Evolutionary conservation across 805 yeast species (phyloP), one percentile per base, ranked within the genome.

Genomic region (Candida jianshihensis): DNA sequence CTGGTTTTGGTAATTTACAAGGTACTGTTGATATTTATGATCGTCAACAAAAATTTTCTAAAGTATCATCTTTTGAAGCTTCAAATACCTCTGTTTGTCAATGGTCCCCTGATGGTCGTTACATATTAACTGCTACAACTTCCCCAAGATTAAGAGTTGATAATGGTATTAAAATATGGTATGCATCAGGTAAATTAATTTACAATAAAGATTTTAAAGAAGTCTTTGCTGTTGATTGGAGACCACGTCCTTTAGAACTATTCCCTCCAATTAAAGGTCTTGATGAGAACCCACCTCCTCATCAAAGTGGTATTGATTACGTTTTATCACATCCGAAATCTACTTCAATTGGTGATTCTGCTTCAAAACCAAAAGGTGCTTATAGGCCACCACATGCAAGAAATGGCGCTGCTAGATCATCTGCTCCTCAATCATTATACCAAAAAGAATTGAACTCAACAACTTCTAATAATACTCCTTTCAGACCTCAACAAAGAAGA

Each of bases 81-180:
- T 66, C 96, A 31, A 94, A 92, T 65, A 88, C 97, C 13, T 81
- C 95, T n/a, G 94, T 82, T 31, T 90, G 96, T 59, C 86, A 85
- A 59, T 92, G 98, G 98, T 80, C 94, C 3, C 99, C 99, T 9
- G 95, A 92, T 62, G 97, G 98, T 26, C 78, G 92, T 53, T 88
- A 72, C 55, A 78, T 92, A 39, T 65, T 92, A 59, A 90, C 97
- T 13, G 97, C 98, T 15, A 94, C 97, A 5, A 92, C 97, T 0
- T 78, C 96, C 16, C 99, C 99, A 45, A 75, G 99, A 51, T 73
- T 92, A 50, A 78, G 98, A 54, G 99, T 92, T 29, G 99, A 94
- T 63, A 92, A 92, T 59, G 90, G 97, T 41, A 79, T 82, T 49
- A 85, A 86, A 61, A 70, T 92, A 51, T 92, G 97, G 96, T 94